Percentiles rank a stretch among this genome's conserved stretches.
These are phyloP conservation scores for Raphanus sativus DNA, from an alignment of 345 rosid genomes.

Conservation along the genomic window DNA sequence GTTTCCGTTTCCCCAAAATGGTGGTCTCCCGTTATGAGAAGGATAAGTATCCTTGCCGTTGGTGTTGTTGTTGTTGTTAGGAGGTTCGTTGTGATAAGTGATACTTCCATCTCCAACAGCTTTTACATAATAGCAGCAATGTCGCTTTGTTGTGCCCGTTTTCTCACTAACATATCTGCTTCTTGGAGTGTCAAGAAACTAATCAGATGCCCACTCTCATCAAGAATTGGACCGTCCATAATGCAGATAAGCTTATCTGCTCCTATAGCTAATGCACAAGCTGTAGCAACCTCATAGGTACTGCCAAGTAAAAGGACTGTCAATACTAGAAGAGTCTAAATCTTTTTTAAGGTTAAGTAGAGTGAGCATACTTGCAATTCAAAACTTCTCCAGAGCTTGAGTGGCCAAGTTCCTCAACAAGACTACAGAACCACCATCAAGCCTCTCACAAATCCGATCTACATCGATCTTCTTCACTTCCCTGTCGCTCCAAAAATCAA, in stretches of 20 bases:
- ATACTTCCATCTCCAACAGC: slow-evolving; percentile 60
- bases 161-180: slow-evolving; percentile 82
- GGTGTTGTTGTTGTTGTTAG: slow-evolving; percentile 23
- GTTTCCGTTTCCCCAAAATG: slow-evolving; percentile 29
- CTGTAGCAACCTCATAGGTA: slow-evolving; percentile 98
- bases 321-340: not conserved
- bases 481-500: slow-evolving; percentile 97
- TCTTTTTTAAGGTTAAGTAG: not conserved
- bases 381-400: slow-evolving; percentile 97
- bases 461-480: slow-evolving; percentile 90
- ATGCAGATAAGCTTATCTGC: slow-evolving; percentile 95
- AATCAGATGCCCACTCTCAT: slow-evolving; percentile 79
- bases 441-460: slow-evolving; percentile 78
- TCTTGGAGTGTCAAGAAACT: slow-evolving; percentile 85
- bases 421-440: slow-evolving; percentile 81
- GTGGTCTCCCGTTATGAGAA: not conserved
- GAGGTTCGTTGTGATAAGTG: slow-evolving; percentile 31
- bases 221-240: slow-evolving; percentile 87
- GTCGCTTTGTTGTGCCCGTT: slow-evolving; percentile 88
- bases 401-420: slow-evolving; percentile 80
- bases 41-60: not conserved
- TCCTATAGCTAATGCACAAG: slow-evolving; percentile 92
- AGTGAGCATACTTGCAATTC: slow-evolving; percentile 85
- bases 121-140: slow-evolving; percentile 83
- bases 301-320: slow-evolving; percentile 41